Evolutionary conservation across 495 filamentous ascomycete genomes (phyloP), one percentile per base, ranked within the genome.

Genomic region (Elasticomyces elasticus): DNA sequence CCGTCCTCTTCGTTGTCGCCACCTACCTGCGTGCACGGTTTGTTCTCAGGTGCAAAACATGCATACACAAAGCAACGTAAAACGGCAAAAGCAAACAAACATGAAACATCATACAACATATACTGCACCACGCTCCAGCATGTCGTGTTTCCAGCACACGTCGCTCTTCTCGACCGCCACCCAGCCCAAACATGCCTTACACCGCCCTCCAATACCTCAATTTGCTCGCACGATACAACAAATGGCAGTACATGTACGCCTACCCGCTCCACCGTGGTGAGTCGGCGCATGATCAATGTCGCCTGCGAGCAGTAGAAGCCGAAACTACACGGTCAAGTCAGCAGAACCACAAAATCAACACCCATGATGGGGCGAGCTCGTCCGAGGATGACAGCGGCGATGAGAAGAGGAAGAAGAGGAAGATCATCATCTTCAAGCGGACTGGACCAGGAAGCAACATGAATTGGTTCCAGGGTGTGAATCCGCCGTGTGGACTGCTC

Each of bases 371-470:
- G 6, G 20, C 17, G 31, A 12, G 25, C 24, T 48, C n/a, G 24
- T 17, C 45, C 7, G 45, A 25, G 24, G 26, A 31, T 7, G 27
- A 19, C 45, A 7, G 45, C 35, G 13, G 35, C 12, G 27, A 12
- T 7, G 31, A 17, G 13, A 38, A 44, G 52, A 48, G 41, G 11
- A 46, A 20, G 23, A 22, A 37, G 26, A 19, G 30, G 10, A 55
- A 48, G 22, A 24, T 56, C 17, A 26, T 56, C 9, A 45, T 50
- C 24, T 50, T 56, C 23, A 56, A 56, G 46, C 43, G 54, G 12
- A 40, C 54, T 5, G 54, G 45, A 5, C 37, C 24, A 13, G 45
- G 28, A 17, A 42, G 37, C 12, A 17, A 10, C 9, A 7, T 30
- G 38, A 51, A 51, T 20, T 51, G 48, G 48, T 51, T 15, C 20